A percentile compares a stretch with the other conserved stretches of the same genome.
These are phyloP conservation scores for Xylariaceae sp. DNA, from an alignment of 2,329 filamentous ascomycete genomes.

Conservation along the genomic window DNA sequence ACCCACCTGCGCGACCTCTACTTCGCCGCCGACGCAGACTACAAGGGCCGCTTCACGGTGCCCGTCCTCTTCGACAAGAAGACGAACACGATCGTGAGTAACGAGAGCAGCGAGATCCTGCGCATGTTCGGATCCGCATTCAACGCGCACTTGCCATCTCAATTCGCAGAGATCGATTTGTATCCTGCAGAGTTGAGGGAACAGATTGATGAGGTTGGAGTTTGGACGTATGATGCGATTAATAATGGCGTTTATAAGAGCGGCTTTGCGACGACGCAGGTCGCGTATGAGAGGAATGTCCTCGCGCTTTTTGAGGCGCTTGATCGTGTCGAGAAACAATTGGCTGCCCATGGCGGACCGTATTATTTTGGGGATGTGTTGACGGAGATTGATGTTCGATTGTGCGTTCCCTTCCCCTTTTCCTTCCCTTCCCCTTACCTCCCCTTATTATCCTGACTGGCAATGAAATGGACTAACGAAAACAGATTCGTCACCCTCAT, in stretches of 20 bases:
- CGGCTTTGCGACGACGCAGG: conserved; percentile 79
- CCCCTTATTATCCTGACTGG: too few species aligned
- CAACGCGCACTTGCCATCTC: conserved; percentile 59
- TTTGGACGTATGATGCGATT: conserved; percentile 72
- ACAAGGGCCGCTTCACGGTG: conserved; percentile 77
- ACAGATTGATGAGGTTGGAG: conserved; percentile 71
- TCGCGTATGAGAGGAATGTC: conserved; percentile 75
- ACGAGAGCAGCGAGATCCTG: conserved; percentile 89
- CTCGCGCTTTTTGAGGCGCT: conserved; percentile 66
- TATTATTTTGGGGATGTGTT: conserved; percentile 71
- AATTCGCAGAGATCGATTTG: conserved; percentile 58
- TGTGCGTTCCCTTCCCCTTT: conserved; percentile 36
- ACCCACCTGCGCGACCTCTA: conserved; percentile 73
- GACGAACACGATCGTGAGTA: conserved; percentile 73
- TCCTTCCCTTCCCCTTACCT: too few species aligned
- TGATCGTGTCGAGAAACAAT: conserved; percentile 68
- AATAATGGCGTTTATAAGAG: conserved; percentile 70
- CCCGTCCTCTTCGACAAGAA: conserved; percentile 81
- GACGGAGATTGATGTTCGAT: conserved; percentile 76
- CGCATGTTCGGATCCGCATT: conserved; percentile 84
- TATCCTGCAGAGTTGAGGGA: conserved; percentile 60
- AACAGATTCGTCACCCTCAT: conserved; percentile 30
- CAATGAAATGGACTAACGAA: too few species aligned
- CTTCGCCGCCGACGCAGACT: conserved; percentile 66
- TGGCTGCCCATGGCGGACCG: conserved; percentile 48